phyloP scores from a whole-genome alignment of 2,329 filamentous ascomycete species.

The Gnomoniopsis smithogilvyi region DNA sequence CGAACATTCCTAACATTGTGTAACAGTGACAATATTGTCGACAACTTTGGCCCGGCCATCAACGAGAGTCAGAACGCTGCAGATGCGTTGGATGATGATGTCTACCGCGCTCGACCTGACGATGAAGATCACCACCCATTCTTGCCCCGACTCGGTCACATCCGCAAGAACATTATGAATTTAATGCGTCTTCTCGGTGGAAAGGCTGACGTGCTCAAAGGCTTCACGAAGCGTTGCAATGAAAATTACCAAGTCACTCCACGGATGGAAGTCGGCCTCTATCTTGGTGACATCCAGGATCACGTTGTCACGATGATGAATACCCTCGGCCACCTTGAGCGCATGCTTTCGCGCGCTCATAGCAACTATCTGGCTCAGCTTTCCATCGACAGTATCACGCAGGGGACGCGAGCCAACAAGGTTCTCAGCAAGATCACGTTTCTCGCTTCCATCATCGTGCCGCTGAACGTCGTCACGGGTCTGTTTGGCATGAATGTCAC shows the following conservation, averaged over 20 bases:
- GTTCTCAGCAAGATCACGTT: conserved; percentile 94
- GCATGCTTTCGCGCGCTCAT: conserved; percentile 91
- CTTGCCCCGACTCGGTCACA: conserved; percentile 81
- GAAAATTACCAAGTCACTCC: conserved; percentile 95
- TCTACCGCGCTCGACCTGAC: conserved; percentile 87
- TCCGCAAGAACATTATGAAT: conserved; percentile 92
- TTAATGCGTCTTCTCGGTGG: conserved; percentile 89
- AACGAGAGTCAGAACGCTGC: conserved; percentile 83
- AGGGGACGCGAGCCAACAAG: conserved; percentile 84
- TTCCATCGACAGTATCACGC: conserved; percentile 83
- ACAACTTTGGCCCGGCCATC: conserved; percentile 89
- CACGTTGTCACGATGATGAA: conserved; percentile 99
- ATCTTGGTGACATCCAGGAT: conserved; percentile 96
- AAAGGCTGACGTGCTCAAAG: conserved; percentile 97
- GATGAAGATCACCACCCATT: conserved; percentile 73
- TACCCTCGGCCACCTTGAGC: conserved; percentile 92
- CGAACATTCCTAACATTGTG: neutral
- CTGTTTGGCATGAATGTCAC: conserved; percentile 85
- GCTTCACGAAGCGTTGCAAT: conserved; percentile 98
- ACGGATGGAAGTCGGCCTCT: conserved; percentile 93
- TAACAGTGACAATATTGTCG: conserved; percentile 89
- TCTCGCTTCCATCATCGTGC: conserved; percentile 91
- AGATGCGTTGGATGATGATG: conserved; percentile 90
- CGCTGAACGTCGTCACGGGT: conserved; percentile 87
- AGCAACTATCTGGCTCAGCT: conserved; percentile 96